Evolutionary conservation across 768 basidiomycete species (phyloP).

Genomic region (Tylopilus rubrobrunneus): DNA sequence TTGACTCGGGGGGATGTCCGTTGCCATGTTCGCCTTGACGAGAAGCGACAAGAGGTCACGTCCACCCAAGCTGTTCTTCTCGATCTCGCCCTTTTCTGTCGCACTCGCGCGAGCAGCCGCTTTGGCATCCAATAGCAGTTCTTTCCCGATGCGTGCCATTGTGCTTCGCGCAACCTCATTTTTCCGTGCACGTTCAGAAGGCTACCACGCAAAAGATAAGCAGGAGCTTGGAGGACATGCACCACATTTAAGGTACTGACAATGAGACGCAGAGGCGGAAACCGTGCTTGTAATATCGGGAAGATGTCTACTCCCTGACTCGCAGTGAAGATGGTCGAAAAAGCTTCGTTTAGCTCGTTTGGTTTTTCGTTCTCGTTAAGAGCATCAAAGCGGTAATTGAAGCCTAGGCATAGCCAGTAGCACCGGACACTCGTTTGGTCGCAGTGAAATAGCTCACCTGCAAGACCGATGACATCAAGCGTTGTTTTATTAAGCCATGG

Average conservation of each 20-base stretch:
- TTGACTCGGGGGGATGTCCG: background rate
- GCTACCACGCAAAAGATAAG: background rate
- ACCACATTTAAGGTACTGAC: background rate
- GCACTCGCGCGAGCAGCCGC: background rate
- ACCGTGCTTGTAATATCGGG: background rate
- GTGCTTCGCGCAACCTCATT: background rate
- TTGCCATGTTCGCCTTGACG: background rate
- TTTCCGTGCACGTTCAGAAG: background rate
- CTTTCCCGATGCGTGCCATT: background rate
- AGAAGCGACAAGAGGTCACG: background rate
- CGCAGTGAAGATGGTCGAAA: background rate
- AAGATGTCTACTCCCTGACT: background rate
- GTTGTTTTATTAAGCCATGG: background rate
- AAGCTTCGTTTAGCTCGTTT: background rate
- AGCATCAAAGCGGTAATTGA: background rate
- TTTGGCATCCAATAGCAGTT: background rate
- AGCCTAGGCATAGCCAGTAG: background rate
- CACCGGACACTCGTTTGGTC: no score
- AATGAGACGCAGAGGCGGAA: background rate
- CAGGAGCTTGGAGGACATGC: background rate
- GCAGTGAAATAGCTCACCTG: background rate
- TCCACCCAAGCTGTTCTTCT: background rate
- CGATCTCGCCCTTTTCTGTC: background rate
- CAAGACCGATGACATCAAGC: background rate
- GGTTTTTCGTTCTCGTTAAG: background rate